These are phyloP conservation scores for Pseudogymnoascus sp. DNA, from an alignment of 2,329 filamentous ascomycete species.

Conservation along the genomic window DNA sequence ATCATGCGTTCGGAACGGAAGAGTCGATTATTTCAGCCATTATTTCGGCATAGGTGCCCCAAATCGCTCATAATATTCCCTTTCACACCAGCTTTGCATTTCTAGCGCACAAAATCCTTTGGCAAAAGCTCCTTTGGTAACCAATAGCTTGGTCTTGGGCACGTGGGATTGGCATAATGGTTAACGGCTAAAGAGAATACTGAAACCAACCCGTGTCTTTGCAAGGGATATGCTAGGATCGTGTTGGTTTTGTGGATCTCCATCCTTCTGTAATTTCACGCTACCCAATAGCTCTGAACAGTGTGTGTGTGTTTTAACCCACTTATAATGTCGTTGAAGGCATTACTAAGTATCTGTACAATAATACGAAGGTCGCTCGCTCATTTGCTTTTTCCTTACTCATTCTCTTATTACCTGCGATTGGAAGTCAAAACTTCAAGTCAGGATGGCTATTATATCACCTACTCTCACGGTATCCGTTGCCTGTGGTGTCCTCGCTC, in stretches of 20 bases:
- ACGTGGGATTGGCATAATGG: background rate
- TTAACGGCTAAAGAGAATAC: background rate
- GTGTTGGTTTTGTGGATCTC: background rate
- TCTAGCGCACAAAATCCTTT: background rate
- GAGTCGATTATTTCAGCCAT: background rate
- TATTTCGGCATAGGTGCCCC: no score
- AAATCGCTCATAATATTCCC: background rate
- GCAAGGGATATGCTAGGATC: background rate
- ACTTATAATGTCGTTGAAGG: background rate
- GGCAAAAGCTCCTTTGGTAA: background rate
- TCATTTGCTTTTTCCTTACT: conserved; percentile 8
- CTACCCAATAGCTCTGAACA: background rate
- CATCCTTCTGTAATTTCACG: background rate
- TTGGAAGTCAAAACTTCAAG: background rate
- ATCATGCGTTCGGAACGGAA: background rate
- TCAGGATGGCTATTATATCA: background rate
- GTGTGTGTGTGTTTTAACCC: background rate
- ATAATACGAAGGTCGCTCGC: background rate
- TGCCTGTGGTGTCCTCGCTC: conserved; percentile 8
- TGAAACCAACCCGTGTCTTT: background rate
- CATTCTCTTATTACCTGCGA: background rate
- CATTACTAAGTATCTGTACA: background rate
- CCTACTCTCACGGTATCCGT: conserved; percentile 5
- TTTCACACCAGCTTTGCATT: background rate
- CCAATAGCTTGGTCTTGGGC: background rate